These are phyloP conservation scores for Chondrostereum purpureum DNA, from an alignment of 1,284 basidiomycete species.

Conservation along the genomic window DNA sequence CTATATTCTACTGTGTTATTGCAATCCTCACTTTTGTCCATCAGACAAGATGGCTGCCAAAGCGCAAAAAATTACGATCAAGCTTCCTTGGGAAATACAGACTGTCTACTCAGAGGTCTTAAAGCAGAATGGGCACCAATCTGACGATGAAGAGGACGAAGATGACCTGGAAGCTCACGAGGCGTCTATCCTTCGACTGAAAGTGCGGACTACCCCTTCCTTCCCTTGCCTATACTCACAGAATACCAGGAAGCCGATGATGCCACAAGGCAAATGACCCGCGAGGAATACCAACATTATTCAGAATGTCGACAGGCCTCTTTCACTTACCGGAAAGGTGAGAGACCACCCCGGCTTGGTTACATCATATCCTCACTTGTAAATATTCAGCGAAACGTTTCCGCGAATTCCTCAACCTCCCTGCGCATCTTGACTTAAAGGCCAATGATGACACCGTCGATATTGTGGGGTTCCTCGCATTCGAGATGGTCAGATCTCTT, in stretches of 20 bases:
- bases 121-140: slow-evolving; percentile 62
- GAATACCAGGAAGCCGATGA: slow-evolving; percentile 80
- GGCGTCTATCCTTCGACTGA: slow-evolving; percentile 82
- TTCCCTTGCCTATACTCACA: background rate
- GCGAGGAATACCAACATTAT: slow-evolving; percentile 96
- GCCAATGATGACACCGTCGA: slow-evolving; percentile 95
- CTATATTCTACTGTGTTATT: background rate
- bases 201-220: slow-evolving; percentile 35
- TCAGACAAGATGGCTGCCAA: slow-evolving; percentile 77
- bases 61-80: slow-evolving; percentile 90
- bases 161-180: slow-evolving; percentile 96
- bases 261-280: slow-evolving; percentile 91
- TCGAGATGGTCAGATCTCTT: slow-evolving; percentile 93
- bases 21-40: background rate
- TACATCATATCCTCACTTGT: no score
- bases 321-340: slow-evolving; percentile 94
- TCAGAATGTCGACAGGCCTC: slow-evolving; percentile 96
- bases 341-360: slow-evolving; percentile 1
- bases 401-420: slow-evolving; percentile 92
- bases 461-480: slow-evolving; percentile 94
- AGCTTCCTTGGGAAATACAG: slow-evolving; percentile 93
- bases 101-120: slow-evolving; percentile 88
- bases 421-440: slow-evolving; percentile 82
- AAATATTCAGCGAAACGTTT: slow-evolving; percentile 92
- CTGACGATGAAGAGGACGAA: slow-evolving; percentile 92